These are phyloP conservation scores for Dactylella cylindrospora DNA, from an alignment of 2,329 filamentous ascomycete species.

Conservation along the genomic window DNA sequence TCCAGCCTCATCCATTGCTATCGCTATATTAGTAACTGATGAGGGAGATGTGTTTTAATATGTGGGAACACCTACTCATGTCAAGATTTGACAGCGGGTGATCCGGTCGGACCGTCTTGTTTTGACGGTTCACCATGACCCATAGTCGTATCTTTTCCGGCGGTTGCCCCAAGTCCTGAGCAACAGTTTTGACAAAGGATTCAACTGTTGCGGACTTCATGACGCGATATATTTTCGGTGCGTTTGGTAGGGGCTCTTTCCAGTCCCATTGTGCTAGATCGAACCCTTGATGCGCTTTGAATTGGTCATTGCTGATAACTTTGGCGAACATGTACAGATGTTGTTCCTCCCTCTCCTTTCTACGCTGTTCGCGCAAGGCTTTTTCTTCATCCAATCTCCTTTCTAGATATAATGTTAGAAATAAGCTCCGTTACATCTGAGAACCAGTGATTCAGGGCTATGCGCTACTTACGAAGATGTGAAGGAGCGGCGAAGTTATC, in stretches of 20 bases:
- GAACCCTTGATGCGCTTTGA: constrained; percentile 76
- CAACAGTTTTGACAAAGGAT: constrained; percentile 72
- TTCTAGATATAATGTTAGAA: constrained; percentile 55
- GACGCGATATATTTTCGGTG: constrained; percentile 70
- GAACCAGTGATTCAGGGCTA: neutral
- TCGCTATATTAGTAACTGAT: constrained; percentile 8
- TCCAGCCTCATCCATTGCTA: constrained; percentile 69
- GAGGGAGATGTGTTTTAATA: constrained; percentile 1
- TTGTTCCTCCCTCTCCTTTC: constrained; percentile 88
- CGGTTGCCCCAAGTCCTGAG: constrained; percentile 64
- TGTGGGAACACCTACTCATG: constrained; percentile 57
- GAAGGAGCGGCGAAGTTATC: constrained; percentile 65
- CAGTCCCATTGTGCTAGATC: constrained; percentile 74
- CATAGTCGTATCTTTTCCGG: constrained; percentile 76
- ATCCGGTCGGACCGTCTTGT: constrained; percentile 92
- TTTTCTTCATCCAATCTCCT: constrained; percentile 79
- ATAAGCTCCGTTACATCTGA: neutral
- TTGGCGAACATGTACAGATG: constrained; percentile 87
- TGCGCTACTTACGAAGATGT: constrained; percentile 72
- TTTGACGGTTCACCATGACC: constrained; percentile 98
- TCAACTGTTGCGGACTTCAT: constrained; percentile 73
- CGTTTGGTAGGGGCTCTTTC: constrained; percentile 58
- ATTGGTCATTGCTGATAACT: constrained; percentile 78
- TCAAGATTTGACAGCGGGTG: constrained; percentile 76
- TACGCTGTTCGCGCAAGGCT: constrained; percentile 70